Percentiles rank a stretch among this genome's conserved stretches.
Conservation (phyloP, 176 grass and related monocot species). For the Aegilops sharonensis region DNA sequence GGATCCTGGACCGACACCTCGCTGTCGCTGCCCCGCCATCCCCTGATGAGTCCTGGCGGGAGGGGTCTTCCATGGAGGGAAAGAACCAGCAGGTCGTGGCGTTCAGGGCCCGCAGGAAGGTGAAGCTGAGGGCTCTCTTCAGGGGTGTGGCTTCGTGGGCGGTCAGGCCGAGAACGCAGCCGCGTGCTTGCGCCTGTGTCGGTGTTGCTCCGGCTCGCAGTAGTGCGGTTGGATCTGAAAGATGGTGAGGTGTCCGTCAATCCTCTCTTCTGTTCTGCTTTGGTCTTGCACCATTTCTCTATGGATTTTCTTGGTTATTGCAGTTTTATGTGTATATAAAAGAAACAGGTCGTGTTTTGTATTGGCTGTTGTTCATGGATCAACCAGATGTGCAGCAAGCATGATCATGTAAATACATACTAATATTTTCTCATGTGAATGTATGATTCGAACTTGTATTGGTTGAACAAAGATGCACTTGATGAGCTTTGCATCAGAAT, state of each 20-base stretch:
- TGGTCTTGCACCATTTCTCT: not conserved
- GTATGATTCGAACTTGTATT: not conserved
- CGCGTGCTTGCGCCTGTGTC: slow-evolving; percentile 6
- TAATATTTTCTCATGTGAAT: not conserved
- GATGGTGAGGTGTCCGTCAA: too few relatives aligned
- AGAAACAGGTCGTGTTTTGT: not conserved
- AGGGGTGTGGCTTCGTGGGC: slow-evolving; percentile 35
- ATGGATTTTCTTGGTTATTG: not conserved
- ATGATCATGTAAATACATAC: too few relatives aligned
- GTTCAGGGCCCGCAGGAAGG: slow-evolving; percentile 20
- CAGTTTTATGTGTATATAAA: not conserved
- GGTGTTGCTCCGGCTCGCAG: not conserved
- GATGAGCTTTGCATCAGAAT: not conserved
- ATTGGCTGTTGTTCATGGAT: not conserved
- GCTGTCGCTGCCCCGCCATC: slow-evolving; percentile 15
- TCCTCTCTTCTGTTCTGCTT: not conserved
- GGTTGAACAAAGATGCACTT: not conserved
- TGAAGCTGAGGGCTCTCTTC: slow-evolving; percentile 31
- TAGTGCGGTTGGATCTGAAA: slow-evolving; percentile 7
- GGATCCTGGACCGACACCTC: slow-evolving; percentile 46
- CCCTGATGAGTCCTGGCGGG: not conserved
- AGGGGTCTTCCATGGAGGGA: not conserved
- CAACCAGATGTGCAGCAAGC: not conserved
- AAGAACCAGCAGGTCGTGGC: not conserved
- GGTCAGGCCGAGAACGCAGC: slow-evolving; percentile 13